A percentile compares a stretch with the other conserved stretches of the same genome.
phyloP scores from a whole-genome alignment of 2,329 filamentous ascomycete species.

The Dothideomycetes sp. region DNA sequence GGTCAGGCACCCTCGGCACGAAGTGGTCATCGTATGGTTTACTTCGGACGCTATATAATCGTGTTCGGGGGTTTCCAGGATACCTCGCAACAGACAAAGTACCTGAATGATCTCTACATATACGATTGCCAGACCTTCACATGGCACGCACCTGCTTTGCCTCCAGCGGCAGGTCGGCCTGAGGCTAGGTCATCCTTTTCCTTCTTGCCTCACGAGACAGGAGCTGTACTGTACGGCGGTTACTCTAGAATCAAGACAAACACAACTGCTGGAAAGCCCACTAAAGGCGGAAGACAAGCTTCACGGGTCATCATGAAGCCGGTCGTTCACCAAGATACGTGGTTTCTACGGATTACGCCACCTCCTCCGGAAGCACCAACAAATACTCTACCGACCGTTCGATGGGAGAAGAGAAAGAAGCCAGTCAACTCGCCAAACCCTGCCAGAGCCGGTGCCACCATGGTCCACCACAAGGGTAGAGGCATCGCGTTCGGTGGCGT shows the following conservation, averaged over 20 bases:
- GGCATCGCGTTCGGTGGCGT: constrained; percentile 92
- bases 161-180: constrained; percentile 72
- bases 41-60: constrained; percentile 93
- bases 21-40: constrained; percentile 81
- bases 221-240: constrained; percentile 83
- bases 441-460: constrained; percentile 75
- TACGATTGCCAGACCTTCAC: constrained; percentile 82
- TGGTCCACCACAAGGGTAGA: constrained; percentile 86
- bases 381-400: constrained; percentile 57
- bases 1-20: constrained; percentile 73
- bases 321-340: constrained; percentile 88
- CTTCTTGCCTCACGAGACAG: constrained; percentile 78
- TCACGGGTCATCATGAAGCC: constrained; percentile 70
- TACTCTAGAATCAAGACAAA: constrained; percentile 83
- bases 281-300: constrained; percentile 48
- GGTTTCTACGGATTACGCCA: constrained; percentile 73
- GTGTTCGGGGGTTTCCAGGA: constrained; percentile 97
- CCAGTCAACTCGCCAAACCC: constrained; percentile 82
- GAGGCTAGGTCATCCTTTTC: constrained; percentile 88
- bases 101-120: constrained; percentile 86
- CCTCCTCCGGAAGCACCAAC: constrained; percentile 56
- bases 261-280: constrained; percentile 46
- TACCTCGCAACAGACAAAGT: constrained; percentile 88
- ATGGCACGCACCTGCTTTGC: constrained; percentile 69
- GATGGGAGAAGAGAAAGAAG: constrained; percentile 90